Evolutionary conservation across 345 rosid species (phyloP).

Genomic region (Noccaea caerulescens): DNA sequence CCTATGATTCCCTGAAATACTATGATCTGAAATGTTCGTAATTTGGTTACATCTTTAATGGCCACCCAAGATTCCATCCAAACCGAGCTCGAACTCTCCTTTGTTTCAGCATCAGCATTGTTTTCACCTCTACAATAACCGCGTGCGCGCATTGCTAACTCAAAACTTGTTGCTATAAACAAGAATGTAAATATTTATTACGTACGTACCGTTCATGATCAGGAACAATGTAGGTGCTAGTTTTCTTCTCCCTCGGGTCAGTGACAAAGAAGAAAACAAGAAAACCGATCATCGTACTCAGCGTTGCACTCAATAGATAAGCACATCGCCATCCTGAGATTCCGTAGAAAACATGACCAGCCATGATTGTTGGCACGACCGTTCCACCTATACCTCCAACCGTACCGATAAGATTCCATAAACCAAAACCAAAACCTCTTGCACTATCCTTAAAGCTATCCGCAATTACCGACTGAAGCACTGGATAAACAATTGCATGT

Average conservation of each 20-base stretch:
- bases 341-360: conserved; percentile 66
- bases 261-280: conserved; percentile 71
- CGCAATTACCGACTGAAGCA: conserved; percentile 89
- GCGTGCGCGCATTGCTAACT: neutral
- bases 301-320: conserved; percentile 75
- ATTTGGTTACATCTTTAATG: conserved; percentile 68
- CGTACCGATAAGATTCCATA: conserved; percentile 73
- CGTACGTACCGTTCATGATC: conserved; percentile 29
- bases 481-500: conserved; percentile 89
- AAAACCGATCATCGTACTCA: conserved; percentile 67
- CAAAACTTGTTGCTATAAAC: conserved; percentile 7
- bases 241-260: conserved; percentile 54
- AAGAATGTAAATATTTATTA: neutral
- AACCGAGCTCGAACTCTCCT: conserved; percentile 46
- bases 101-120: conserved; percentile 23
- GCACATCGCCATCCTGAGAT: conserved; percentile 91
- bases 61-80: conserved; percentile 81
- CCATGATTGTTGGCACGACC: conserved; percentile 86
- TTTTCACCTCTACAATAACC: conserved; percentile 49
- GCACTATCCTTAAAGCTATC: conserved; percentile 80
- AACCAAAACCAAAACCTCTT: conserved; percentile 87
- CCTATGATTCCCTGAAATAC: conserved; percentile 85
- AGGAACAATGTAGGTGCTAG: neutral
- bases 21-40: conserved; percentile 79
- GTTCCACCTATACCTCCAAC: conserved; percentile 91